These are phyloP conservation scores for Phytopythium cucurbitacearum DNA, from an alignment of 352 stramenopile genomes.

Conservation along the genomic window DNA sequence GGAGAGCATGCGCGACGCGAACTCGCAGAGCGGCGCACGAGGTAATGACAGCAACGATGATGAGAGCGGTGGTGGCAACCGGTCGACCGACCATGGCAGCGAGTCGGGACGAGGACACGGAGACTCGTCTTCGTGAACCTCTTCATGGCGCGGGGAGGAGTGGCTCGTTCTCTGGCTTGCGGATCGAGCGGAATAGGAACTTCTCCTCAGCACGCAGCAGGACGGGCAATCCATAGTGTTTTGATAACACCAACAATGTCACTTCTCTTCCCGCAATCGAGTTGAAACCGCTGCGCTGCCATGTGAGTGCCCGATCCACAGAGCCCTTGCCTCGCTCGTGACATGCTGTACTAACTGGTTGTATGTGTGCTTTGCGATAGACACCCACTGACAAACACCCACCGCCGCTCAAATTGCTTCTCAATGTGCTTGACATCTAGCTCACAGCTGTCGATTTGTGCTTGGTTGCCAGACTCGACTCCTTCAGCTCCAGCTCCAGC, in stretches of 20 bases:
- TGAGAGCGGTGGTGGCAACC: slow-evolving; percentile 12
- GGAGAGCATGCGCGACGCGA: slow-evolving; percentile 83
- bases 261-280: slow-evolving; percentile 3
- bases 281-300: slow-evolving; percentile 1
- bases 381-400: too few species aligned
- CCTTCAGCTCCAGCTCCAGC: slow-evolving; percentile 8
- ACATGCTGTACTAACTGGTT: neutral
- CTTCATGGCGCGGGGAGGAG: slow-evolving; percentile 1
- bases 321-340: too few species aligned
- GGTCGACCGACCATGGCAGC: slow-evolving; percentile 6
- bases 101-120: slow-evolving; percentile 31
- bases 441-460: slow-evolving; percentile 6
- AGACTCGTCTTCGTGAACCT: slow-evolving; percentile 42
- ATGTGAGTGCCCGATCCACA: slow-evolving; percentile 3
- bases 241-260: slow-evolving; percentile 6
- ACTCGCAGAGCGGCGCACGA: slow-evolving; percentile 30
- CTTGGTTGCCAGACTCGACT: slow-evolving; percentile 5
- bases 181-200: too few species aligned
- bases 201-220: neutral
- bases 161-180: too few species aligned
- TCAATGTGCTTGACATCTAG: too few species aligned
- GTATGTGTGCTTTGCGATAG: slow-evolving; percentile 3
- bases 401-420: too few species aligned
- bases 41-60: slow-evolving; percentile 44
- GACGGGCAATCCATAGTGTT: slow-evolving; percentile 1